Conservation (phyloP, 768 basidiomycete species). For the Boletus vermiculosoides region DNA sequence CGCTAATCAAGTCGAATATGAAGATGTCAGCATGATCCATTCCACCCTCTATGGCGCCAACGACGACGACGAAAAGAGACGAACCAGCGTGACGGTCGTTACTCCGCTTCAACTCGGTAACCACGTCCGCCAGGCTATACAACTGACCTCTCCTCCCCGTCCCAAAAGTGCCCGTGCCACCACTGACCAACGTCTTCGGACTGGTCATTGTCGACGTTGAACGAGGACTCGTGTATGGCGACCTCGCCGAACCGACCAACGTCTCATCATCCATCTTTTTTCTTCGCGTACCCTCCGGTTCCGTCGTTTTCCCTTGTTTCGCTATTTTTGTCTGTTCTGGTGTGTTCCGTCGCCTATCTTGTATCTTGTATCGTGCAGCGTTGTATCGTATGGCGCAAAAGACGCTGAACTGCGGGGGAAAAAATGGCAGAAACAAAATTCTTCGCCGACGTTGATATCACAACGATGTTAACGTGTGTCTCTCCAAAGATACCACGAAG, state of each 20-base stretch:
- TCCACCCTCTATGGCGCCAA: neutral
- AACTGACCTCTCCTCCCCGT: conserved; percentile 37
- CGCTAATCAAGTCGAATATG: conserved; percentile 11
- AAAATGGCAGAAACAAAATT: neutral
- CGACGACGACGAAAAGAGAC: conserved; percentile 7
- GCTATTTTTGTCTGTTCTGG: neutral
- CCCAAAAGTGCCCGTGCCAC: conserved; percentile 1
- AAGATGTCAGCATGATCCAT: neutral
- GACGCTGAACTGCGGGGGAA: neutral
- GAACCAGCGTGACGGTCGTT: conserved; percentile 31
- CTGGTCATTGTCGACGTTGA: conserved; percentile 18
- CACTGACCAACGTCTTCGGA: conserved; percentile 9
- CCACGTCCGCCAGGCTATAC: conserved; percentile 42
- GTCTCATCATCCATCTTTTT: conserved; percentile 28
- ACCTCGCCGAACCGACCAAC: conserved; percentile 18
- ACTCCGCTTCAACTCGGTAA: conserved; percentile 43
- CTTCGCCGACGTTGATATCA: conserved; percentile 9
- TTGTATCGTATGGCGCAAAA: neutral
- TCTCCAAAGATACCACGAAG: conserved; percentile 2
- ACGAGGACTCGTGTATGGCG: conserved; percentile 22
- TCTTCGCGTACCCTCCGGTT: neutral
- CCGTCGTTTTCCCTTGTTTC: neutral
- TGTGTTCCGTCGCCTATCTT: neutral
- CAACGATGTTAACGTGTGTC: neutral
- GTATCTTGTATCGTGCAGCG: neutral